Evolutionary conservation across 768 basidiomycete genomes (phyloP), one percentile per base, ranked within the genome.

Genomic region (Gloeopeniophorella convolvens): DNA sequence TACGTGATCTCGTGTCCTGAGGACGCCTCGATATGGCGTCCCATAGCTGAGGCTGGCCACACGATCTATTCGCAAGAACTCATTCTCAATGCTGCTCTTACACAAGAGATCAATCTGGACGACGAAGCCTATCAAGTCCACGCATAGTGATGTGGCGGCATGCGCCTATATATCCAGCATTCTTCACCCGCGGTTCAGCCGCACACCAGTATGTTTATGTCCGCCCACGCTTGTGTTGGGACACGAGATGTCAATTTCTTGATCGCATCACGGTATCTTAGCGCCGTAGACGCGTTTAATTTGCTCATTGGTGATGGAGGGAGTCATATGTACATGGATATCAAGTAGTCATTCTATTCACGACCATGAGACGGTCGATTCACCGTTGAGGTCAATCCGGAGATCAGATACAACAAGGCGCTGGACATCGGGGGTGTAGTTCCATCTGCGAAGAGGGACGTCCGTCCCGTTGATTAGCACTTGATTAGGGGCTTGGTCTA

Each of bases 61-160:
- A 70, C 71, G 16, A 72, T 91, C n/a, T 90, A 87, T 64, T 75
- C 74, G 0, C 73, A 76, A 24, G 87, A 90, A 61, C 67, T 91
- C 23, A 63, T 92, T 12, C 64, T 90, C 51, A 78, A 70, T 28
- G 78, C 73, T 0, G 78, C 80, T 1, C 63, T 89, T 62, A 78
- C 70, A 52, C 89, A 90, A 62, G 66, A 81, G 57, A 69, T 87
- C 18, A 78, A 80, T 20, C 85, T 80, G 79, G 73, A 86, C 21
- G 72, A 74, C 36, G 60, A 45, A 45, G 46, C 24, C 20, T 50
- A 41, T 35, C 49, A 42, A 18, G 24, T 54, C 21, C 46, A 54
- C 45, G 37, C 30, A 20, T 30, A 13, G n/a, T 42, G 39, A 40
- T 48, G 27, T 15, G 28, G n/a, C 33, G 26, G 31, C 26, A 26